These are phyloP conservation scores for Penicillium sp. DNA, from an alignment of 2,329 filamentous ascomycete genomes.

Conservation along the genomic window DNA sequence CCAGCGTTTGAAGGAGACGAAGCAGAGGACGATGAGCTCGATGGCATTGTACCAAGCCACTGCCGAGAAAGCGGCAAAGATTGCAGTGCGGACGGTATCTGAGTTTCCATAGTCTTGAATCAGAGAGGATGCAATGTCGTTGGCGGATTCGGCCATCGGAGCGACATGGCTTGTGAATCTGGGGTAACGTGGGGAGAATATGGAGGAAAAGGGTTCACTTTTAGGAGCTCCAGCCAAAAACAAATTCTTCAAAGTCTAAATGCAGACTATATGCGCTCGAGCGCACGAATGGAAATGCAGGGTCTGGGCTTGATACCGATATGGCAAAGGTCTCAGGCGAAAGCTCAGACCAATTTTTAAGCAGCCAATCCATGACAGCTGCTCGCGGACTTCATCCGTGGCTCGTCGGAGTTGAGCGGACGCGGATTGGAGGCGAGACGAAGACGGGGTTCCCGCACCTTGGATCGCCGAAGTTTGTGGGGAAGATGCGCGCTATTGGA, in stretches of 20 bases:
- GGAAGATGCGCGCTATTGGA: neutral
- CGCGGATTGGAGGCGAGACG: neutral
- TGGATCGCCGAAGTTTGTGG: neutral
- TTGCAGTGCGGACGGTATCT: constrained; percentile 4
- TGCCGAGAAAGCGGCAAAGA: constrained; percentile 23
- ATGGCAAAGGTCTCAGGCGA: neutral
- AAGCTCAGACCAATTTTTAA: neutral
- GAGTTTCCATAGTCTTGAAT: neutral
- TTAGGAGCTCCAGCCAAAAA: neutral
- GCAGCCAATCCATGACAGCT: constrained; percentile 9
- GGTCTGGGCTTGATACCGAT: too few relatives aligned
- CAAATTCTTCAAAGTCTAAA: neutral
- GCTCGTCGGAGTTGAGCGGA: neutral
- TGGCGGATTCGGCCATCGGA: constrained; percentile 16
- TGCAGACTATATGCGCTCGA: neutral
- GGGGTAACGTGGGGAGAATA: neutral
- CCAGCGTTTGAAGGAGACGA: constrained; percentile 46
- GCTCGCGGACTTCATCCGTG: neutral
- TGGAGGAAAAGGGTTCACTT: neutral
- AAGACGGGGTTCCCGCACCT: neutral
- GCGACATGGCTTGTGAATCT: constrained; percentile 15
- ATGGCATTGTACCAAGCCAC: constrained; percentile 28
- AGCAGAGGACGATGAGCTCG: constrained; percentile 39
- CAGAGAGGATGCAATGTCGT: constrained; percentile 7
- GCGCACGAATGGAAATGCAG: too few relatives aligned